Conservation (phyloP, 2,329 filamentous ascomycete genomes). For the Endothia cerciana region DNA sequence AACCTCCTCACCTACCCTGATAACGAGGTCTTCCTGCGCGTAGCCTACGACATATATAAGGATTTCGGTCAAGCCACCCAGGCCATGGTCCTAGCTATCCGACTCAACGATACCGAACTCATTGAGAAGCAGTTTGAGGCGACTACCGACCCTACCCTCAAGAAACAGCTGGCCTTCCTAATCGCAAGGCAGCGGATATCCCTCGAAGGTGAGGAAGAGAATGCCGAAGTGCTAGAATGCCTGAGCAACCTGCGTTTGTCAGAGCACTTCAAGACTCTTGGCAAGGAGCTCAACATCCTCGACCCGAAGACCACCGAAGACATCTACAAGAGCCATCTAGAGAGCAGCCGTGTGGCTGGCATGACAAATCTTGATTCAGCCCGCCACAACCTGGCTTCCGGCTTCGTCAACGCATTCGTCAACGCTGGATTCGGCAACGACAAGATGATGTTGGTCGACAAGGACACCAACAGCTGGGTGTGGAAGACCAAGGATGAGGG, state of each 20-base stretch:
- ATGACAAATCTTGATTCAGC: conserved; percentile 96
- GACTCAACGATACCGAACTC: conserved; percentile 83
- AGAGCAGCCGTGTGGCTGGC: conserved; percentile 89
- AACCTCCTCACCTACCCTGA: conserved; percentile 96
- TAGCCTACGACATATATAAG: conserved; percentile 91
- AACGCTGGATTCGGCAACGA: conserved; percentile 95
- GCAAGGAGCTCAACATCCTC: conserved; percentile 93
- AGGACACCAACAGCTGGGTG: conserved; percentile 90
- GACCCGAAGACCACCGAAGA: conserved; percentile 97
- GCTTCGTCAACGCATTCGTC: conserved; percentile 95
- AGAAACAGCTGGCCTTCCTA: conserved; percentile 93
- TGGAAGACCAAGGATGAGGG: conserved; percentile 99
- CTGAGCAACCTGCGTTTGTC: conserved; percentile 86
- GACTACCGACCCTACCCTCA: conserved; percentile 78
- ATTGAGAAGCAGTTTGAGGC: conserved; percentile 82
- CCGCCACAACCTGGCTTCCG: conserved; percentile 91
- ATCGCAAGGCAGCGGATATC: conserved; percentile 90
- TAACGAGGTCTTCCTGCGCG: conserved; percentile 92
- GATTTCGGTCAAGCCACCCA: conserved; percentile 91
- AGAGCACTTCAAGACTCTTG: conserved; percentile 91
- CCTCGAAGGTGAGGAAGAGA: conserved; percentile 72
- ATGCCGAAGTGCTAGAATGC: conserved; percentile 77
- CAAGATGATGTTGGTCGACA: conserved; percentile 94
- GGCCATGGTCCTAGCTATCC: conserved; percentile 91
- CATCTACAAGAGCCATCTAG: conserved; percentile 98